Conservation (phyloP, 2,329 filamentous ascomycete species). For the Amauroascus verrucosus region DNA sequence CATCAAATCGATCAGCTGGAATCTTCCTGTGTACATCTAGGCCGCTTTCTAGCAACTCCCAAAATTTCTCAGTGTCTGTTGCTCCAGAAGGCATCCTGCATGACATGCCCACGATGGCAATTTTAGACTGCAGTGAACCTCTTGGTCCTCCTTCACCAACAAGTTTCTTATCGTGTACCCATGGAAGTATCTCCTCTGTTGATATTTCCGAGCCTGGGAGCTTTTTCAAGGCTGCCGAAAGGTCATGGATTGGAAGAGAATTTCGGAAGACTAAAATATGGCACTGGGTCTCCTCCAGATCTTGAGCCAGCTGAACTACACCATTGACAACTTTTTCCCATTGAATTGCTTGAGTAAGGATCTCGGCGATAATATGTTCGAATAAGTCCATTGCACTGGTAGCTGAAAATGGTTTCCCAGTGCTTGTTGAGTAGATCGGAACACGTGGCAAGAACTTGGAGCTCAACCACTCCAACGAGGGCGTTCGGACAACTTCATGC, state of each 20-base stretch:
- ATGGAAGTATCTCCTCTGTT: slow-evolving; percentile 17
- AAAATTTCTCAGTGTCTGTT: slow-evolving; percentile 25
- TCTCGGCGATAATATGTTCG: slow-evolving; percentile 17
- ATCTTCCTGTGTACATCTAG: slow-evolving; percentile 25
- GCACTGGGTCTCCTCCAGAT: slow-evolving; percentile 14
- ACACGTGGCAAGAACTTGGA: neutral
- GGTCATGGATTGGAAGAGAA: slow-evolving; percentile 23
- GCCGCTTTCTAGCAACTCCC: slow-evolving; percentile 24
- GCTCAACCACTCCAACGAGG: neutral
- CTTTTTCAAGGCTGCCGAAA: slow-evolving; percentile 18
- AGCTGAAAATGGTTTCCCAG: slow-evolving; percentile 16
- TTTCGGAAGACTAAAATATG: slow-evolving; percentile 23
- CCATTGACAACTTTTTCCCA: slow-evolving; percentile 19
- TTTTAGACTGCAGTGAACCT: neutral
- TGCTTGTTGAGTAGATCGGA: slow-evolving; percentile 17
- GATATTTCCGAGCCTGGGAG: neutral
- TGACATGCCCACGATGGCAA: slow-evolving; percentile 13
- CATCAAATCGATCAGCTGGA: slow-evolving; percentile 28
- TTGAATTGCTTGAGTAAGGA: slow-evolving; percentile 18
- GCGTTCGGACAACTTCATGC: slow-evolving; percentile 11
- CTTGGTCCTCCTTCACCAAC: neutral
- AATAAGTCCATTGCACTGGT: slow-evolving; percentile 16
- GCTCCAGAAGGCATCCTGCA: slow-evolving; percentile 11
- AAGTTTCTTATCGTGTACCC: neutral
- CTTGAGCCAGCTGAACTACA: slow-evolving; percentile 18